A percentile compares a stretch with the other conserved stretches of the same genome.
These are phyloP conservation scores for Tricholoma furcatifolium DNA, from an alignment of 768 basidiomycete genomes.

Conservation along the genomic window DNA sequence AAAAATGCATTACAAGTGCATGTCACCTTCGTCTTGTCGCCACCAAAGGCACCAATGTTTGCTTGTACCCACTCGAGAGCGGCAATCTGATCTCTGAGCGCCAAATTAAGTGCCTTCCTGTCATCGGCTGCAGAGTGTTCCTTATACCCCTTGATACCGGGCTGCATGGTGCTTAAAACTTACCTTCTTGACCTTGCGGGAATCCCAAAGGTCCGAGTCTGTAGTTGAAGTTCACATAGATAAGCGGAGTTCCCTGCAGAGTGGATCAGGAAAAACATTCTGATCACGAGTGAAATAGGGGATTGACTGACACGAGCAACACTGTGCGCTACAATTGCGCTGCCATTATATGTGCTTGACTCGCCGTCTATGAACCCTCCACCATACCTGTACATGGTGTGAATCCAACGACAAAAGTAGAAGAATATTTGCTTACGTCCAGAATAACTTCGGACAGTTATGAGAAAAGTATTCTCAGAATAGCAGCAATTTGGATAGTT, in stretches of 20 bases:
- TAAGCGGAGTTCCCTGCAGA: conserved; percentile 35
- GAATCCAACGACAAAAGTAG: neutral
- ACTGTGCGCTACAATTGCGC: conserved; percentile 24
- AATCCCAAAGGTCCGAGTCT: conserved; percentile 51
- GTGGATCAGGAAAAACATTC: no score
- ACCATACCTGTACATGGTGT: conserved; percentile 16
- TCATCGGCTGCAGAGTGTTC: conserved; percentile 22
- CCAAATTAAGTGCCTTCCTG: conserved; percentile 36
- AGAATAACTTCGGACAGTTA: conserved; percentile 29
- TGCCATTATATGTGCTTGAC: conserved; percentile 22
- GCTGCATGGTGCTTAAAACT: neutral
- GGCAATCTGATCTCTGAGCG: conserved; percentile 36
- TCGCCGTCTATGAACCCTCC: conserved; percentile 23
- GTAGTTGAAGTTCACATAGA: conserved; percentile 52
- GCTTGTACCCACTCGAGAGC: conserved; percentile 50
- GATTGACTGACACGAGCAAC: neutral
- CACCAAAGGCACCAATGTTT: conserved; percentile 56
- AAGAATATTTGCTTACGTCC: conserved; percentile 28
- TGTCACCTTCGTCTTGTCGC: conserved; percentile 46
- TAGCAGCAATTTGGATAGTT: neutral
- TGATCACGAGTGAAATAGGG: neutral
- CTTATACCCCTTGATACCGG: conserved; percentile 20
- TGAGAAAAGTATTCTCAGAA: neutral
- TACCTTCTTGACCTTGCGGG: conserved; percentile 34
- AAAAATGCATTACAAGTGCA: neutral